Evolutionary conservation across 2,329 filamentous ascomycete species (phyloP).

Genomic region (Fusarium sp.): DNA sequence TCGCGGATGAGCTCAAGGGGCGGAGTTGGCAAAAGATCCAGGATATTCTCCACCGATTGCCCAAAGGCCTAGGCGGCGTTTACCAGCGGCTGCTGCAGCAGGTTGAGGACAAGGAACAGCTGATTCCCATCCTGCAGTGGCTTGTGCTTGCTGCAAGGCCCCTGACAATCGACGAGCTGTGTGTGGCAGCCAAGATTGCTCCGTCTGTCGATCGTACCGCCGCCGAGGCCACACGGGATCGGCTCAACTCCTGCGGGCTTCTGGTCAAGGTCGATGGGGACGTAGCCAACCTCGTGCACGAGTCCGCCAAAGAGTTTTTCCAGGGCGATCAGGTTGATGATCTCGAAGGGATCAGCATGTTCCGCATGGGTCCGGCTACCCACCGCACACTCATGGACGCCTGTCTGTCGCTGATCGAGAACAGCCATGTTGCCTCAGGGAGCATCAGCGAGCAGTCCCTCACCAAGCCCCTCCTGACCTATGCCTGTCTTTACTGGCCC

Average conservation of each 20-base stretch:
- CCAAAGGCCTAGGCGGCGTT: constrained; percentile 1
- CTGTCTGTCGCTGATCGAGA: background rate
- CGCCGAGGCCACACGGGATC: background rate
- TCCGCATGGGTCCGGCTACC: background rate
- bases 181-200: background rate
- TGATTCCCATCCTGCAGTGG: constrained; percentile 2
- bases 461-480: background rate
- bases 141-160: constrained; percentile 2
- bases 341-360: background rate
- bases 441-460: background rate
- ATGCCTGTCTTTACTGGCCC: constrained; percentile 1
- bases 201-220: background rate
- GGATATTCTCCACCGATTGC: background rate
- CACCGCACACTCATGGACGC: background rate
- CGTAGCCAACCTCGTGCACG: constrained; percentile 2
- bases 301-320: constrained; percentile 7
- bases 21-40: background rate
- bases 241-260: background rate
- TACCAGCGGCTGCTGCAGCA: constrained; percentile 9
- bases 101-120: background rate
- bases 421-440: background rate
- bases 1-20: constrained; percentile 2
- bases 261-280: constrained; percentile 3
- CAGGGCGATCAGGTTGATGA: background rate
- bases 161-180: background rate